Evolutionary conservation across 768 basidiomycete species (phyloP), one percentile per base, ranked within the genome.

Genomic region (Amanita rubescens): DNA sequence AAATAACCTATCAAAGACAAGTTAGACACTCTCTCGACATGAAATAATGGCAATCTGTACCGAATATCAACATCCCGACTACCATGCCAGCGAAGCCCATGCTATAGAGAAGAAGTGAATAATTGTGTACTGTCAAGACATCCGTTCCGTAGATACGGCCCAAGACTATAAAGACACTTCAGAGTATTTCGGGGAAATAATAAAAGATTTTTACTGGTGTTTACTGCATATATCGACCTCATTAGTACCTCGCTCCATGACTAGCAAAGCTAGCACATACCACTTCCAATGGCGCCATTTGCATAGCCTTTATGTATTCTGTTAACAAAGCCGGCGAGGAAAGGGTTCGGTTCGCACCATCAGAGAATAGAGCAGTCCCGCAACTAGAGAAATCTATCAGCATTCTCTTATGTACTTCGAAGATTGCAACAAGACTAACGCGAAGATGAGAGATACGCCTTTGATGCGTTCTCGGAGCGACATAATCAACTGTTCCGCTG

Each of bases 291-390:
- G 60, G 89, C 74, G 63, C 80, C 81, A 65, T 90, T 90, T 20
- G 88, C 84, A 64, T 90, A 92, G 25, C 88, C 87, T 90, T 54
- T 48, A 45, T 35, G 48, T 22, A 38, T 47, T 43, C 39, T 20
- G 47, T 52, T 46, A 53, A 34, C 39, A 32, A 35, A 25, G 25
- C 17, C 49, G 8, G 33, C 0, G 11, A 52, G 7, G 9, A 32
- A 46, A 54, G 27, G 42, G 10, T 24, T 4, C 20, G 24, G 34
- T 11, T 34, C 59, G 24, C 68, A 86, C 89, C 90, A 66, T 93
- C 90, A 24, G 89, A 90, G 70, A 93, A 91, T 42, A 92, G 72
- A 39, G 90, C 90, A 3, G 90, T 93, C 63, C 90, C 90, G 65
- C 90, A 91, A 14, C 88, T 90, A 57, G 49, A 57, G 49, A 49